phyloP scores from a whole-genome alignment of 2,329 filamentous ascomycete species.

The Fusarium globosum region DNA sequence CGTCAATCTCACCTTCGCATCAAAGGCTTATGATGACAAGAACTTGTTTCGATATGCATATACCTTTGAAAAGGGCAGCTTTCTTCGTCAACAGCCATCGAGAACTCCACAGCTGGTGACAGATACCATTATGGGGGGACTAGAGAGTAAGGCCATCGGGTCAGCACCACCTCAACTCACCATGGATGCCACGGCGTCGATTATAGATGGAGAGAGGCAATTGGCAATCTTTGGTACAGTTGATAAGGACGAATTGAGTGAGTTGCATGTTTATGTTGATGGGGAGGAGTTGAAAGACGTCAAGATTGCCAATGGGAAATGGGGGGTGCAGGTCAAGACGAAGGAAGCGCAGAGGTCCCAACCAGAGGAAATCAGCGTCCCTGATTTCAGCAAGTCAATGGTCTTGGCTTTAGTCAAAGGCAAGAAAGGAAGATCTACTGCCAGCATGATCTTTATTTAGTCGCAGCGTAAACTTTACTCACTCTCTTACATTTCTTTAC shows the following conservation, averaged over 20 bases:
- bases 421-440: neutral
- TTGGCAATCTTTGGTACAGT: neutral
- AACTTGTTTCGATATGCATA: neutral
- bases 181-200: neutral
- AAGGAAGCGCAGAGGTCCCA: neutral
- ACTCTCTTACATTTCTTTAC: neutral
- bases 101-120: neutral
- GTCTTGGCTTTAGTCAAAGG: neutral
- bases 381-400: neutral
- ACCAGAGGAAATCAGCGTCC: neutral
- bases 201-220: neutral
- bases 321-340: neutral
- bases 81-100: neutral
- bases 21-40: neutral
- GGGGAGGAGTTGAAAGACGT: neutral
- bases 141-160: fast-evolving
- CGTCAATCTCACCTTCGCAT: conserved; percentile 7
- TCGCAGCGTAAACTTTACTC: neutral
- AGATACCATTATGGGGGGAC: neutral
- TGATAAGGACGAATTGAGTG: fast-evolving
- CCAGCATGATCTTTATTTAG: neutral
- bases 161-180: neutral
- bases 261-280: neutral
- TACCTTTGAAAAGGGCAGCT: neutral
- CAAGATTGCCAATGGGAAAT: neutral